A percentile compares a stretch with the other conserved stretches of the same genome.
Evolutionary conservation across 192 early-diverging fungal species (phyloP).

Genomic region (Allomyces macrogynus): DNA sequence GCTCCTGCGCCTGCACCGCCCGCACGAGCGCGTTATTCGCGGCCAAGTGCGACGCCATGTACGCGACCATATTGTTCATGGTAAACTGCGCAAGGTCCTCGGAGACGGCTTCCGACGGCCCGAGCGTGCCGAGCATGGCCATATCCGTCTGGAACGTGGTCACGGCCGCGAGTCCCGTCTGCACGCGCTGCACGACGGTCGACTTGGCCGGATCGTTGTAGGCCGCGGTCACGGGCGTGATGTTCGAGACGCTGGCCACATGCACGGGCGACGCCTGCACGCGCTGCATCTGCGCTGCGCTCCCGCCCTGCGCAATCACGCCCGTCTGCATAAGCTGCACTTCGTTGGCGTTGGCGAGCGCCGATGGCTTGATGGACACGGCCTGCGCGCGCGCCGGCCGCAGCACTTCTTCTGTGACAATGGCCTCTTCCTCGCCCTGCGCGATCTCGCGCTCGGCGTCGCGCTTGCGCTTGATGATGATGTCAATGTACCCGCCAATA

Average conservation of each 20-base stretch:
- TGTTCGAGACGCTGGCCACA: not conserved
- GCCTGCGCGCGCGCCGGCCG: slow-evolving; percentile 9
- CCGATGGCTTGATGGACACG: not conserved
- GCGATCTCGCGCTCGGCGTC: slow-evolving; percentile 26
- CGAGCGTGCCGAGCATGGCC: slow-evolving; percentile 1
- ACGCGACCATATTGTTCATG: too few relatives aligned
- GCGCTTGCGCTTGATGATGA: slow-evolving; percentile 33
- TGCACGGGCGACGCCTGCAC: too few relatives aligned
- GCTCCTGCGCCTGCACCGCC: too few relatives aligned
- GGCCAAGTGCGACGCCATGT: too few relatives aligned
- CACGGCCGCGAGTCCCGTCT: not conserved
- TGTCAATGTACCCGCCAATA: slow-evolving; percentile 42
- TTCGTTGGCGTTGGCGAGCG: not conserved
- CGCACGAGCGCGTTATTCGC: too few relatives aligned
- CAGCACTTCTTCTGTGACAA: slow-evolving; percentile 31
- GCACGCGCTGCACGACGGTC: not conserved
- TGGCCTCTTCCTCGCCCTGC: slow-evolving; percentile 23
- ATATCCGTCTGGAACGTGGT: not conserved
- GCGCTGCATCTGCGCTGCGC: too few relatives aligned
- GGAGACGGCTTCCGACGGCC: too few relatives aligned
- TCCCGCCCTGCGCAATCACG: not conserved
- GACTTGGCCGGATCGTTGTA: not conserved
- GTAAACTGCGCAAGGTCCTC: too few relatives aligned
- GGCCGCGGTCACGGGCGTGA: not conserved
- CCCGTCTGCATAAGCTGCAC: not conserved